A percentile compares a stretch with the other conserved stretches of the same genome.
Evolutionary conservation across 768 basidiomycete genomes (phyloP).

Genomic region (Lentinus brumalis): DNA sequence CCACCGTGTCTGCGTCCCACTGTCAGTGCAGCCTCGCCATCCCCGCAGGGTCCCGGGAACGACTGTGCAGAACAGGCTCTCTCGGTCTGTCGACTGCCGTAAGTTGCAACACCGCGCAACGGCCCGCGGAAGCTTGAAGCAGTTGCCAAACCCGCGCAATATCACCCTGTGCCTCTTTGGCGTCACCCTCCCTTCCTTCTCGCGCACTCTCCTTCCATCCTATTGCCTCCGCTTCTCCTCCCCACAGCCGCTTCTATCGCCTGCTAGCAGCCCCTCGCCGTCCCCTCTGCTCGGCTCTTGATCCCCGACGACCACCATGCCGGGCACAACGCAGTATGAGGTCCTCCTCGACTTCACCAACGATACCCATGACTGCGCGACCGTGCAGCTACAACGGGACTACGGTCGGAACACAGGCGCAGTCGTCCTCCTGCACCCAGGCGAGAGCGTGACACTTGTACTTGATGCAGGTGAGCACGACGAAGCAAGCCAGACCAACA

Average conservation of each 20-base stretch:
- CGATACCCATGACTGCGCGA: slow-evolving; percentile 64
- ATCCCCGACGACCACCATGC: slow-evolving; percentile 45
- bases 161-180: slow-evolving; percentile 27
- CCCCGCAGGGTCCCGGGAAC: not conserved
- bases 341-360: slow-evolving; percentile 70
- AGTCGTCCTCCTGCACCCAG: slow-evolving; percentile 59
- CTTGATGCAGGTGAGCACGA: slow-evolving; percentile 51
- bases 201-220: slow-evolving; percentile 28
- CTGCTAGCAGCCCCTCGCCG: slow-evolving; percentile 10
- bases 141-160: slow-evolving; percentile 21
- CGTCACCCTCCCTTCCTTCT: slow-evolving; percentile 32
- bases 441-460: slow-evolving; percentile 65
- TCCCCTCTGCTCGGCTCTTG: slow-evolving; percentile 13
- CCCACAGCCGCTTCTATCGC: slow-evolving; percentile 19
- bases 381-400: slow-evolving; percentile 64
- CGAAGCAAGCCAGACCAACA: not conserved
- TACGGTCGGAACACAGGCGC: slow-evolving; percentile 59
- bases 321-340: slow-evolving; percentile 63
- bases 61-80: slow-evolving; percentile 6
- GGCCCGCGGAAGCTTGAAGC: slow-evolving; percentile 31
- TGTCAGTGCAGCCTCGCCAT: not conserved
- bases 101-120: slow-evolving; percentile 23
- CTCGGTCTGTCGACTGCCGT: slow-evolving; percentile 22
- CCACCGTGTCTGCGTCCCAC: not conserved
- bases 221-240: slow-evolving; percentile 20